These are phyloP conservation scores for Epichloe coenophiala DNA, from an alignment of 2,329 filamentous ascomycete species.

Conservation along the genomic window DNA sequence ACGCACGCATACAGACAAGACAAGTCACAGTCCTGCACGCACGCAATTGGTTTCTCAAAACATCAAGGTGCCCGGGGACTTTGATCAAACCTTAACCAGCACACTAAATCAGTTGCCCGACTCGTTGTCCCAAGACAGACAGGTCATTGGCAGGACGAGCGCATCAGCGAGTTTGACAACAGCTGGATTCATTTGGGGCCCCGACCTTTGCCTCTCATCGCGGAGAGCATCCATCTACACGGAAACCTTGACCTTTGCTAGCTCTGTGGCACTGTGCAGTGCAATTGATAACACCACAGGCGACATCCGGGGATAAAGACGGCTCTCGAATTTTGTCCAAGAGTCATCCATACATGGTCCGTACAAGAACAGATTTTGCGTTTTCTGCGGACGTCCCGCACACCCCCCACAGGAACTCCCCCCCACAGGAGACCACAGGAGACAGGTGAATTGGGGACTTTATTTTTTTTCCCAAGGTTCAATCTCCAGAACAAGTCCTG, in stretches of 20 bases:
- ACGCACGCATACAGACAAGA: not conserved
- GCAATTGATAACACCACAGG: not conserved
- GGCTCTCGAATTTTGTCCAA: not conserved
- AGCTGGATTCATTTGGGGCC: too few relatives aligned
- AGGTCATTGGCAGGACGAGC: not conserved
- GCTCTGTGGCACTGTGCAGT: too few relatives aligned
- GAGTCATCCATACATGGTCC: not conserved
- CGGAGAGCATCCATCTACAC: too few relatives aligned
- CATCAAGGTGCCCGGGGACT: not conserved
- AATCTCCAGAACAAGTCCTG: not conserved
- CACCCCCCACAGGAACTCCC: not conserved
- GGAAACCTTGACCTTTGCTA: too few relatives aligned
- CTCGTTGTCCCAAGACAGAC: not conserved
- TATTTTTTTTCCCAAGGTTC: not conserved
- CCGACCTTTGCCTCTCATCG: too few relatives aligned
- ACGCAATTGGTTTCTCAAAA: not conserved
- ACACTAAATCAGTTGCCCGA: not conserved
- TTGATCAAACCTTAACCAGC: not conserved
- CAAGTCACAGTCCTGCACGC: too few relatives aligned
- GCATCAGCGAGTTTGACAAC: not conserved
- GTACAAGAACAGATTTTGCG: not conserved
- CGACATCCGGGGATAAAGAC: not conserved
- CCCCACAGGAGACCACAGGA: not conserved
- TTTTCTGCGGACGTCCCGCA: not conserved
- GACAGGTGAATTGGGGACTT: slow-evolving; percentile 2